These are phyloP conservation scores for Mucuna pruriens DNA, from an alignment of 306 rosid genomes.

Conservation along the genomic window DNA sequence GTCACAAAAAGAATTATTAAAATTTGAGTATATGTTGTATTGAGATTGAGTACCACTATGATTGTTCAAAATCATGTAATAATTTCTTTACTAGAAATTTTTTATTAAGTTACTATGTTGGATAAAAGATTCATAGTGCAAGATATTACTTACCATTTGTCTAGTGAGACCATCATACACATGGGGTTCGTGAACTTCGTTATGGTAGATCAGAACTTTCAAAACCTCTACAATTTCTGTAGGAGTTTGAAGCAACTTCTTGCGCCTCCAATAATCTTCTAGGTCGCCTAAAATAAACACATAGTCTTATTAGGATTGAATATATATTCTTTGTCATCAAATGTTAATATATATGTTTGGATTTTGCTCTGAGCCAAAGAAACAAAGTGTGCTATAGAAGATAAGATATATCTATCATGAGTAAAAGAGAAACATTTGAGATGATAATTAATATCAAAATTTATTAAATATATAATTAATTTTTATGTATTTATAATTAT, in stretches of 20 bases:
- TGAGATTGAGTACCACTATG: too few relatives aligned
- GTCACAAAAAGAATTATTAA: too few relatives aligned
- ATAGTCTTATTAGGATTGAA: neutral
- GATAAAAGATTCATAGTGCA: too few relatives aligned
- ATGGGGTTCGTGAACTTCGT: constrained; percentile 37
- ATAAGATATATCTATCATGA: neutral
- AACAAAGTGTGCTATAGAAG: neutral
- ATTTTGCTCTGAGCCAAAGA: neutral
- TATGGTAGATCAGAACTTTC: constrained; percentile 46
- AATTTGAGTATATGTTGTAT: too few relatives aligned
- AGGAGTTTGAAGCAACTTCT: constrained; percentile 49
- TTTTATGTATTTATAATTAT: neutral
- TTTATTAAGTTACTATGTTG: too few relatives aligned
- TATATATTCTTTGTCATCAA: neutral
- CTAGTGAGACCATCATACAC: constrained; percentile 41
- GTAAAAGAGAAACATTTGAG: neutral
- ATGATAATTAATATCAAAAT: neutral
- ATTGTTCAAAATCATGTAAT: too few relatives aligned
- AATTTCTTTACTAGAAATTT: too few relatives aligned
- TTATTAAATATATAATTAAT: neutral
- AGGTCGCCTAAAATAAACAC: constrained; percentile 26
- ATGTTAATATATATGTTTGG: neutral
- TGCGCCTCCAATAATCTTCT: constrained; percentile 45
- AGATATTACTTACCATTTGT: constrained; percentile 37
- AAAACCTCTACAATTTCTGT: constrained; percentile 55